Conservation (phyloP, 768 basidiomycete species). For the Boletellus sp. region DNA sequence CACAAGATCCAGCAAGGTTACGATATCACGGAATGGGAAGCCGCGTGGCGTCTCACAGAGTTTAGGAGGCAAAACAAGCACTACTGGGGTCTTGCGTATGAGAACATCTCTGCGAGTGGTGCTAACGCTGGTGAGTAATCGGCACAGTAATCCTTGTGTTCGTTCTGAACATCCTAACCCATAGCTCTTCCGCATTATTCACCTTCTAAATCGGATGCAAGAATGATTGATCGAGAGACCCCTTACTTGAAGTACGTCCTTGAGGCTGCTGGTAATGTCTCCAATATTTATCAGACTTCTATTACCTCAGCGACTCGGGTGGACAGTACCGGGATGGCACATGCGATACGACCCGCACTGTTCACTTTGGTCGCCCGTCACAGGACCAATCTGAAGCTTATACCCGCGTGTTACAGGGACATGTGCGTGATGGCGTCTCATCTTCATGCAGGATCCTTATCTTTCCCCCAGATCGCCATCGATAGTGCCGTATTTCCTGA, state of each 20-base stretch:
- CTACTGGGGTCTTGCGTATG: constrained; percentile 84
- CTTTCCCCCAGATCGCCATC: constrained; percentile 70
- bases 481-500: constrained; percentile 88
- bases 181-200: constrained; percentile 89
- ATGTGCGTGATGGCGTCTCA: constrained; percentile 54
- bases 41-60: constrained; percentile 77
- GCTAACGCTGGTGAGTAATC: constrained; percentile 66
- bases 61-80: constrained; percentile 67
- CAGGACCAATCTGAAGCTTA: constrained; percentile 85
- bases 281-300: constrained; percentile 11
- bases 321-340: constrained; percentile 90
- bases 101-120: constrained; percentile 86
- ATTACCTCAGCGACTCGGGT: constrained; percentile 74
- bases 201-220: constrained; percentile 65
- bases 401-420: constrained; percentile 93
- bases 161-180: not conserved
- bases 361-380: constrained; percentile 87
- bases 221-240: constrained; percentile 68
- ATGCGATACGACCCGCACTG: constrained; percentile 75
- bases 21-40: constrained; percentile 89
- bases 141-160: not conserved
- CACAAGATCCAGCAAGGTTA: constrained; percentile 70
- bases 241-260: constrained; percentile 84
- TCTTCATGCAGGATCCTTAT: constrained; percentile 18
- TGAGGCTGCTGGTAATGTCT: constrained; percentile 7